Evolutionary conservation across 139 green algal genomes (phyloP).

Genomic region (Chlorokybus atmophyticus): DNA sequence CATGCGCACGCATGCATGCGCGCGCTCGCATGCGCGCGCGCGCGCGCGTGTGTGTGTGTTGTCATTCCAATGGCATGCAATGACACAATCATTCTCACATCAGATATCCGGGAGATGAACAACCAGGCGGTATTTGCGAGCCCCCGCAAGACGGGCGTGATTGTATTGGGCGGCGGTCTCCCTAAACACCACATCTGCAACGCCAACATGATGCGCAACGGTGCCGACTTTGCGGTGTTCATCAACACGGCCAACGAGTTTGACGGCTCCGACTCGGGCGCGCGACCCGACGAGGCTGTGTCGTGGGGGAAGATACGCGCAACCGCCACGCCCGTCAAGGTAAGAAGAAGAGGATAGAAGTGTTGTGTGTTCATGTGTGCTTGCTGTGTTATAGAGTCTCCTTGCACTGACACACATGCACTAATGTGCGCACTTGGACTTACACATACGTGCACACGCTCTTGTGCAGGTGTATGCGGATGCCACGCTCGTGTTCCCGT

Average conservation of each 20-base stretch:
- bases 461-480: constrained; percentile 72
- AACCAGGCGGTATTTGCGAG: constrained; percentile 47
- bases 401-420: not conserved
- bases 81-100: not conserved
- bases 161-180: constrained; percentile 87
- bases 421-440: not conserved
- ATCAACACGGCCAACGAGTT: constrained; percentile 67
- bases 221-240: constrained; percentile 70
- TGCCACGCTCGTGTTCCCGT: constrained; percentile 83
- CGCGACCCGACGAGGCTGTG: constrained; percentile 85
- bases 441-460: too few relatives aligned
- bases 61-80: not conserved
- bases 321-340: constrained; percentile 62
- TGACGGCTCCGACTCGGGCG: constrained; percentile 83
- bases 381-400: not conserved
- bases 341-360: constrained; percentile 4
- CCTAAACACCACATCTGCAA: constrained; percentile 99
- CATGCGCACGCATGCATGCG: not conserved
- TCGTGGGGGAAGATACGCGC: constrained; percentile 92
- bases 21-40: not conserved
- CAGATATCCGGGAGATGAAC: constrained; percentile 79
- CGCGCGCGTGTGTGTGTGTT: constrained; percentile 4
- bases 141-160: constrained; percentile 47
- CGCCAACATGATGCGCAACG: constrained; percentile 97
- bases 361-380: not conserved